A percentile compares a stretch with the other conserved stretches of the same genome.
phyloP scores from a whole-genome alignment of 768 basidiomycete genomes.

The Xerocomellus amylosporus region DNA sequence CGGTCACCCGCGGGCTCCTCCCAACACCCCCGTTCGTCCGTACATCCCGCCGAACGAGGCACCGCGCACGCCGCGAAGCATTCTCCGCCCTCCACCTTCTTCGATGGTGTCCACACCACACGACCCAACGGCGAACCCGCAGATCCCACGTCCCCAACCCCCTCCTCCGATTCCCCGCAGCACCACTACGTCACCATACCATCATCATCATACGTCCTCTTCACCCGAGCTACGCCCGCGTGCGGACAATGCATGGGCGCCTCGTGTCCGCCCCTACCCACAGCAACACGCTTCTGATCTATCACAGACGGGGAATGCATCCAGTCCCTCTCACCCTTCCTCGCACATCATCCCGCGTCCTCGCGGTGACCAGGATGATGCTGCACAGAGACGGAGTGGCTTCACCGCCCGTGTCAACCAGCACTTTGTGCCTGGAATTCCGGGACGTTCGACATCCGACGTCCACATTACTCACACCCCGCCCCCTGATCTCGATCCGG shows the following conservation, averaged over 20 bases:
- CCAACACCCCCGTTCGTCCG: conserved; percentile 1
- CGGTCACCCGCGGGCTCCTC: background rate
- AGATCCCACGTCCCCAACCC: background rate
- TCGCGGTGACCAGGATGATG: conserved; percentile 11
- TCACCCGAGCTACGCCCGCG: conserved; percentile 24
- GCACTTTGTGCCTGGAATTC: conserved; percentile 10
- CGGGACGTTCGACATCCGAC: conserved; percentile 24
- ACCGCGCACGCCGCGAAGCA: conserved; percentile 11
- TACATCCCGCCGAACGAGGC: conserved; percentile 3
- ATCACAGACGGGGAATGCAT: background rate
- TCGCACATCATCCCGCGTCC: conserved; percentile 14
- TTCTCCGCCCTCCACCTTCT: conserved; percentile 17
- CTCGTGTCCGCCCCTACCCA: conserved; percentile 18
- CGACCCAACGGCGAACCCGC: conserved; percentile 2
- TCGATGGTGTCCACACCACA: background rate
- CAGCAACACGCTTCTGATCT: conserved; percentile 12
- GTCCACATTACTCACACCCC: conserved; percentile 20
- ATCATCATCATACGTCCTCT: conserved; percentile 25
- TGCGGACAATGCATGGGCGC: conserved; percentile 21
- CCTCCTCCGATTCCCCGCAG: conserved; percentile 9
- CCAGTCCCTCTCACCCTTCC: conserved; percentile 1
- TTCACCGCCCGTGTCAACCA: conserved; percentile 13
- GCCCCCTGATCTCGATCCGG: conserved; percentile 28
- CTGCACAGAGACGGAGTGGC: conserved; percentile 9
- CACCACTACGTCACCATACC: conserved; percentile 5